A percentile compares a stretch with the other conserved stretches of the same genome.
Conservation (phyloP, 106 monocot genomes). For the Dendrobium officinale region DNA sequence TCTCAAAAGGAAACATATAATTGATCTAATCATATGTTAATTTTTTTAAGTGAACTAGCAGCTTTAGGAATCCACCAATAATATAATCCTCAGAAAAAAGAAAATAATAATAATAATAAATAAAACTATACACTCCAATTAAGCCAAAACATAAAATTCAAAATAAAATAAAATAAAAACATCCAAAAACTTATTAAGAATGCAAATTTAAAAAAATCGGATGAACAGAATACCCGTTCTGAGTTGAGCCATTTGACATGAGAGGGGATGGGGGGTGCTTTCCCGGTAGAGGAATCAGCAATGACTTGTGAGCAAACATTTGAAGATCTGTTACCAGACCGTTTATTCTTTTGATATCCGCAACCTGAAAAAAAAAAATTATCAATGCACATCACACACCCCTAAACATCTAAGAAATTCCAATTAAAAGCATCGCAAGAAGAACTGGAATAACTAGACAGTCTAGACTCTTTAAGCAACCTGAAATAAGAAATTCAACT, state of each 20-base stretch:
- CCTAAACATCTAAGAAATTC: not conserved
- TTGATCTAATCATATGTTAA: no score
- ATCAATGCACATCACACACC: not conserved
- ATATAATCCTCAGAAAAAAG: no score
- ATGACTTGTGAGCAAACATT: conserved; percentile 84
- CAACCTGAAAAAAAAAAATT: conserved; percentile 29
- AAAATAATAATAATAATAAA: not conserved
- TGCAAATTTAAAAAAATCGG: not conserved
- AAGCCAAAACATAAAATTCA: not conserved
- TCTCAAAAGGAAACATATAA: no score
- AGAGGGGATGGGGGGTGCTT: conserved; percentile 60
- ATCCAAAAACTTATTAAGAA: not conserved
- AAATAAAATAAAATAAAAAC: not conserved
- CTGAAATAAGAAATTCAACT: not conserved
- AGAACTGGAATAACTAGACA: not conserved
- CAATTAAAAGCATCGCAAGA: not conserved
- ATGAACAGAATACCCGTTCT: conserved; percentile 7
- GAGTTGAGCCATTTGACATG: conserved; percentile 32
- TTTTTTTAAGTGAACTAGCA: no score
- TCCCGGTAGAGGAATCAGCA: conserved; percentile 85
- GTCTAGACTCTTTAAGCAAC: not conserved
- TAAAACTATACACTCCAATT: not conserved
- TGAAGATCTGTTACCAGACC: conserved; percentile 82
- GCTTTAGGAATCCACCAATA: no score
- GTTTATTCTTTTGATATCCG: conserved; percentile 83